Percentiles rank a stretch among this genome's conserved stretches.
phyloP scores from a whole-genome alignment of 108 stramenopile genomes.

The Skeletonema grethae region DNA sequence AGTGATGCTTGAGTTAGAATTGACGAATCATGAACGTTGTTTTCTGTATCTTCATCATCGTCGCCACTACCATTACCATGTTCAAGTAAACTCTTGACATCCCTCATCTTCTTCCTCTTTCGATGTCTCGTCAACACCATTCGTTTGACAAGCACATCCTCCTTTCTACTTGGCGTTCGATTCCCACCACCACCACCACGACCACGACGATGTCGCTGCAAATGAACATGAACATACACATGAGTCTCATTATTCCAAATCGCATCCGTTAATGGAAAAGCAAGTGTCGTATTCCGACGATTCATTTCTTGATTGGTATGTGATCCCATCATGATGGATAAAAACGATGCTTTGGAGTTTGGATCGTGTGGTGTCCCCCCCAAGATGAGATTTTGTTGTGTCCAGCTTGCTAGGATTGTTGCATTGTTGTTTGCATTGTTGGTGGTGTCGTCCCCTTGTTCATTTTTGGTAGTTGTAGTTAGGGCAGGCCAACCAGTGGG shows the following conservation, averaged over 20 bases:
- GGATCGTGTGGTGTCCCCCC: constrained; percentile 1
- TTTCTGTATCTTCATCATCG: neutral
- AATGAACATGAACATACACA: constrained; percentile 50
- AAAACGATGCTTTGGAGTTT: neutral
- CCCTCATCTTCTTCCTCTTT: constrained; percentile 49
- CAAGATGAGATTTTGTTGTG: constrained; percentile 30
- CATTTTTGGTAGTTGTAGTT: neutral
- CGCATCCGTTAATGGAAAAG: constrained; percentile 21
- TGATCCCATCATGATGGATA: constrained; percentile 5
- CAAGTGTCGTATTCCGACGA: constrained; percentile 37
- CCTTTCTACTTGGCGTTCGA: constrained; percentile 24
- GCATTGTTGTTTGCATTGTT: neutral
- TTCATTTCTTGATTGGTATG: constrained; percentile 42
- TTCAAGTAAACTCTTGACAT: constrained; percentile 48
- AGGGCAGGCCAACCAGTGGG: constrained; percentile 29
- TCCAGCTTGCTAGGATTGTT: constrained; percentile 35
- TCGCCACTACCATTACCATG: neutral
- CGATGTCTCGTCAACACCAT: constrained; percentile 46
- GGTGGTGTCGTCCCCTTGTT: neutral
- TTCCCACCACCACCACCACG: neutral
- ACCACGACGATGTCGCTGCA: no score
- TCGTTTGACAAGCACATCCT: constrained; percentile 47
- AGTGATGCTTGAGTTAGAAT: constrained; percentile 39
- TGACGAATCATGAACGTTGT: constrained; percentile 16
- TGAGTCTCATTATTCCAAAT: constrained; percentile 52